phyloP scores from a whole-genome alignment of 2,329 filamentous ascomycete species.

The Fonsecaea monophora region DNA sequence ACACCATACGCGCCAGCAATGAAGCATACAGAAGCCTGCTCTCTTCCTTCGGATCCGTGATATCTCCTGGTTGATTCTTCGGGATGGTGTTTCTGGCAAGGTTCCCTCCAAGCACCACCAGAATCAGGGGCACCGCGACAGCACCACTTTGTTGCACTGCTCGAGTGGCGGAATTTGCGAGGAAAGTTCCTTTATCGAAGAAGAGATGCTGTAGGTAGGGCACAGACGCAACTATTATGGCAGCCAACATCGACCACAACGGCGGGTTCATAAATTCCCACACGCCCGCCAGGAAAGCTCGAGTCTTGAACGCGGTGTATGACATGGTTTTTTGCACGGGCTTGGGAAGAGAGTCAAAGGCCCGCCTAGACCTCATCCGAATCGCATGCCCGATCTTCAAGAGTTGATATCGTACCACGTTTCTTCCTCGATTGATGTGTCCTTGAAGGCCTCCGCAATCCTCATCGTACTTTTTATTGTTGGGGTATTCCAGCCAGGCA shows the following conservation, averaged over 20 bases:
- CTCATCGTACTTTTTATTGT: conserved; percentile 42
- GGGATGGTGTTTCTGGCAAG: conserved; percentile 88
- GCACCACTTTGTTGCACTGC: conserved; percentile 84
- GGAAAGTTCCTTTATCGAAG: conserved; percentile 85
- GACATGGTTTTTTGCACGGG: conserved; percentile 60
- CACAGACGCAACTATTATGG: conserved; percentile 89
- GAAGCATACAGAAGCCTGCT: conserved; percentile 84
- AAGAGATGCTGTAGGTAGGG: conserved; percentile 82
- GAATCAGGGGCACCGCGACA: conserved; percentile 91
- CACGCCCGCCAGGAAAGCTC: conserved; percentile 68
- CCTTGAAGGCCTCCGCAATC: conserved; percentile 42
- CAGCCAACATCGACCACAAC: conserved; percentile 92
- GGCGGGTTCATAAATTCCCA: conserved; percentile 99
- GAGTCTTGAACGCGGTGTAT: conserved; percentile 49
- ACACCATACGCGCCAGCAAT: conserved; percentile 85
- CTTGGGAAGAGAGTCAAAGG: conserved; percentile 60
- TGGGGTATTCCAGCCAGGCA: conserved; percentile 62
- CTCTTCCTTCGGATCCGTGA: conserved; percentile 72
- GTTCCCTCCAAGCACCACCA: conserved; percentile 94
- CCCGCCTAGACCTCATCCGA: conserved; percentile 37
- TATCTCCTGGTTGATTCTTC: conserved; percentile 67
- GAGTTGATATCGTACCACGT: conserved; percentile 35
- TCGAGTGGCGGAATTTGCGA: conserved; percentile 90
- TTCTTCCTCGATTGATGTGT: conserved; percentile 42
- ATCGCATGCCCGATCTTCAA: conserved; percentile 36